Evolutionary conservation across 2,329 filamentous ascomycete species (phyloP).

Genomic region (Ilyonectria sp.): DNA sequence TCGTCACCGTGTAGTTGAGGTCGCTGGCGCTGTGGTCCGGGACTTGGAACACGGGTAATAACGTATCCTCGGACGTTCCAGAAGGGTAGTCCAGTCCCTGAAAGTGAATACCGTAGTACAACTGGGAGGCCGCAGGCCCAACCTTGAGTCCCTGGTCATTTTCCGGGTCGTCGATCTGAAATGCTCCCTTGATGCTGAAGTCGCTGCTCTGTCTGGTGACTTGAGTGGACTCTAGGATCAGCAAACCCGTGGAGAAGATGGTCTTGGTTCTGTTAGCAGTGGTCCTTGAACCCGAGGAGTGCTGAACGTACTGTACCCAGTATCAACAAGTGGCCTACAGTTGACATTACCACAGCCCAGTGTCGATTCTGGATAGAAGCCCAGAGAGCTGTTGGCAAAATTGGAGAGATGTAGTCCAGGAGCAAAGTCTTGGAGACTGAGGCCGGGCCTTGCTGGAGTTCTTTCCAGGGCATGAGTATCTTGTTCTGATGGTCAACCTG

Average conservation of each 20-base stretch:
- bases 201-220: conserved; percentile 38
- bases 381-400: conserved; percentile 42
- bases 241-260: conserved; percentile 50
- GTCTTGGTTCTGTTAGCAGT: conserved; percentile 32
- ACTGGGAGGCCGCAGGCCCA: conserved; percentile 35
- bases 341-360: conserved; percentile 42
- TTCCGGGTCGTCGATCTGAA: conserved; percentile 31
- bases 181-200: conserved; percentile 34
- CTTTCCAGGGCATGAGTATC: conserved; percentile 47
- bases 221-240: conserved; percentile 47
- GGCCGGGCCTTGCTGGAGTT: conserved; percentile 39
- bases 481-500: conserved; percentile 51
- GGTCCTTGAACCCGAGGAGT: neutral
- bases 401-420: conserved; percentile 51
- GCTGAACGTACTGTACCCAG: conserved; percentile 44
- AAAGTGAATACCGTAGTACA: conserved; percentile 40
- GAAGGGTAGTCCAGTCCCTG: conserved; percentile 37
- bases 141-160: conserved; percentile 22
- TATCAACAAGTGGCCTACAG: conserved; percentile 46
- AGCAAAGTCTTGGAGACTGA: conserved; percentile 42
- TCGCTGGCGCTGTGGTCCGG: conserved; percentile 20
- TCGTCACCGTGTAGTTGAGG: conserved; percentile 36
- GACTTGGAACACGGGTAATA: conserved; percentile 33
- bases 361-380: conserved; percentile 45
- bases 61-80: conserved; percentile 34